These are phyloP conservation scores for Penicillium concentricum DNA, from an alignment of 2,329 filamentous ascomycete genomes.

Conservation along the genomic window DNA sequence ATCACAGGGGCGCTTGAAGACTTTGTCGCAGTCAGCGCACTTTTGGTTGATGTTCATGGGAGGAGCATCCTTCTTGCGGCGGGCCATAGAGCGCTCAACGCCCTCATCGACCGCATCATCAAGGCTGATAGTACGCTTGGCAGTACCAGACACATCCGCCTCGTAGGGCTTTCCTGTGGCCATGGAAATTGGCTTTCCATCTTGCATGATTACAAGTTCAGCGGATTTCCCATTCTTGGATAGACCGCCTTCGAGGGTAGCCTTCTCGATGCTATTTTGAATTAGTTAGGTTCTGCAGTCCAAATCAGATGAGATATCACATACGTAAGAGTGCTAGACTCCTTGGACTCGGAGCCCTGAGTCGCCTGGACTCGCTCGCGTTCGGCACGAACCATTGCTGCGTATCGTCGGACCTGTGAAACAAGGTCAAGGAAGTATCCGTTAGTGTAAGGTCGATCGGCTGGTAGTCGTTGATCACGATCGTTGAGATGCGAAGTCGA, in stretches of 20 bases:
- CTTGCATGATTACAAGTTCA: slow-evolving; percentile 73
- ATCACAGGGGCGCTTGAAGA: slow-evolving; percentile 96
- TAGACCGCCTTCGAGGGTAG: slow-evolving; percentile 79
- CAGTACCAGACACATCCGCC: slow-evolving; percentile 35
- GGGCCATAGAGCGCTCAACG: slow-evolving; percentile 89
- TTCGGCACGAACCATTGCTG: slow-evolving; percentile 73
- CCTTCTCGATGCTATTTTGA: slow-evolving; percentile 51
- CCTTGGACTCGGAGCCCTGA: slow-evolving; percentile 43
- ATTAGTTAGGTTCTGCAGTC: slow-evolving; percentile 4
- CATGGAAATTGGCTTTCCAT: slow-evolving; percentile 76
- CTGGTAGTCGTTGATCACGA: slow-evolving; percentile 77
- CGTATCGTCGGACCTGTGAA: slow-evolving; percentile 89
- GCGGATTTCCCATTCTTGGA: slow-evolving; percentile 77
- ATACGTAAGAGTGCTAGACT: slow-evolving; percentile 44
- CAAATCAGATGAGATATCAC: not conserved
- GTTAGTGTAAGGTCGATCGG: slow-evolving; percentile 89
- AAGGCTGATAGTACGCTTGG: slow-evolving; percentile 53
- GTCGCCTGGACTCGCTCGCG: slow-evolving; percentile 65
- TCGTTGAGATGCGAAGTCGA: slow-evolving; percentile 84
- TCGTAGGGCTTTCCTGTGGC: slow-evolving; percentile 67
- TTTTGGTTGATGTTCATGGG: slow-evolving; percentile 80
- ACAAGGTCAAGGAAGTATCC: slow-evolving; percentile 96
- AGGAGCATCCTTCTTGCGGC: slow-evolving; percentile 87
- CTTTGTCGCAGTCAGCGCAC: slow-evolving; percentile 81
- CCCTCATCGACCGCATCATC: slow-evolving; percentile 69